Percentiles rank a stretch among this genome's conserved stretches.
phyloP scores from a whole-genome alignment of 2,329 filamentous ascomycete species.

The Aureobasidium mangrovei region DNA sequence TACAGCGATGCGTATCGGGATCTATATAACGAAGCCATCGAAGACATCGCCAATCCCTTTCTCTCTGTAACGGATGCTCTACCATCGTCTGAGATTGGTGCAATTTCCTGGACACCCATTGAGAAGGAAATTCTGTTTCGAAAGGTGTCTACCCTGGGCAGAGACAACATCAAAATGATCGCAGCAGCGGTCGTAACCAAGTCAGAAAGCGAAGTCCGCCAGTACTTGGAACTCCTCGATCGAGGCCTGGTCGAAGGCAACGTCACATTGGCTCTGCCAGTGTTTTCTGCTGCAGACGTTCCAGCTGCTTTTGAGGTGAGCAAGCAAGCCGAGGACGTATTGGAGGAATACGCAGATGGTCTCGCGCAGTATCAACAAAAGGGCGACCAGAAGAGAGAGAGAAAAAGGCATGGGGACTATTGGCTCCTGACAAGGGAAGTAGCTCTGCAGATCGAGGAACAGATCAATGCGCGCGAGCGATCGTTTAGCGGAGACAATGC shows the following conservation, averaged over 20 bases:
- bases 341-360: slow-evolving; percentile 61
- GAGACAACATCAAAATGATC: slow-evolving; percentile 53
- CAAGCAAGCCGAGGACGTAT: slow-evolving; percentile 51
- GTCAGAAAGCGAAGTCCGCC: slow-evolving; percentile 61
- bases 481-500: background rate
- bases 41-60: slow-evolving; percentile 30
- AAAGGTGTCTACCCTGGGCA: slow-evolving; percentile 55
- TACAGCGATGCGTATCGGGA: slow-evolving; percentile 32
- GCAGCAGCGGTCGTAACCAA: slow-evolving; percentile 59
- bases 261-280: slow-evolving; percentile 25
- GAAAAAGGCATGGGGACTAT: slow-evolving; percentile 49
- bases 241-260: slow-evolving; percentile 36
- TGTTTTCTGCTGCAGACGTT: slow-evolving; percentile 46
- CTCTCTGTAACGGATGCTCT: slow-evolving; percentile 18
- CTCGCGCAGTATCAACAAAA: slow-evolving; percentile 56
- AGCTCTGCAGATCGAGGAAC: slow-evolving; percentile 27
- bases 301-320: slow-evolving; percentile 67
- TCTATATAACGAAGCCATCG: slow-evolving; percentile 49
- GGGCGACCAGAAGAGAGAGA: slow-evolving; percentile 53
- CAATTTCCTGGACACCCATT: slow-evolving; percentile 56
- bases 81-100: slow-evolving; percentile 53
- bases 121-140: slow-evolving; percentile 68
- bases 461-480: slow-evolving; percentile 2
- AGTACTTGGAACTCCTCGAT: slow-evolving; percentile 58
- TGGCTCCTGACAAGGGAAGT: slow-evolving; percentile 54